These are phyloP conservation scores for Hanseniaspora hatyaiensis DNA, from an alignment of 805 yeast species.

Conservation along the genomic window DNA sequence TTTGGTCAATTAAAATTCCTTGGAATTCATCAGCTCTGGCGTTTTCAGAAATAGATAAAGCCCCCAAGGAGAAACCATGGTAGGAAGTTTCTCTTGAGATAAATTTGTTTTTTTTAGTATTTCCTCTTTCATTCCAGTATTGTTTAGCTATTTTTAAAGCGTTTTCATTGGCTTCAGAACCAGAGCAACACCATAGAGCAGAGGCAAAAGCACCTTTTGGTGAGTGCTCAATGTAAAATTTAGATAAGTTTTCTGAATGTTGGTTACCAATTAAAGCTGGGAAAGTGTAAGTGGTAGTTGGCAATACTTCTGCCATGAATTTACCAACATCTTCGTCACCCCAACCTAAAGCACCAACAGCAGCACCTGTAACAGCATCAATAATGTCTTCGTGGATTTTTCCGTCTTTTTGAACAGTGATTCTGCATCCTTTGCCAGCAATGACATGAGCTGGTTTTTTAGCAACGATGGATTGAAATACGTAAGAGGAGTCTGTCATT, in stretches of 20 bases:
- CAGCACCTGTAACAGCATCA: conserved; percentile 43
- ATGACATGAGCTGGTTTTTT: conserved; percentile 33
- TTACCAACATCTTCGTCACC: conserved; percentile 30
- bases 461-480: conserved; percentile 35
- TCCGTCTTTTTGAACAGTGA: conserved; percentile 35
- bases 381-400: conserved; percentile 29
- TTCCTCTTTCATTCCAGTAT: conserved; percentile 36
- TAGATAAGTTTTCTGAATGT: conserved; percentile 35
- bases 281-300: conserved; percentile 33
- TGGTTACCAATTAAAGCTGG: conserved; percentile 29
- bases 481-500: conserved; percentile 26
- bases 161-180: conserved; percentile 58
- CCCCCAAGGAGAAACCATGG: conserved; percentile 42
- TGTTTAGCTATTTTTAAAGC: conserved; percentile 48
- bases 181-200: conserved; percentile 45
- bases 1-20: conserved; percentile 25
- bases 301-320: conserved; percentile 32
- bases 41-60: conserved; percentile 34
- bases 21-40: conserved; percentile 30
- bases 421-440: conserved; percentile 35
- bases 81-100: conserved; percentile 37
- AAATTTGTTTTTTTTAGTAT: conserved; percentile 32
- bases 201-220: conserved; percentile 33
- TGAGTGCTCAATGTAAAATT: conserved; percentile 33
- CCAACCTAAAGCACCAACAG: conserved; percentile 41